Evolutionary conservation across 257 asterid species (phyloP).

Genomic region (Gentiana dahurica): DNA sequence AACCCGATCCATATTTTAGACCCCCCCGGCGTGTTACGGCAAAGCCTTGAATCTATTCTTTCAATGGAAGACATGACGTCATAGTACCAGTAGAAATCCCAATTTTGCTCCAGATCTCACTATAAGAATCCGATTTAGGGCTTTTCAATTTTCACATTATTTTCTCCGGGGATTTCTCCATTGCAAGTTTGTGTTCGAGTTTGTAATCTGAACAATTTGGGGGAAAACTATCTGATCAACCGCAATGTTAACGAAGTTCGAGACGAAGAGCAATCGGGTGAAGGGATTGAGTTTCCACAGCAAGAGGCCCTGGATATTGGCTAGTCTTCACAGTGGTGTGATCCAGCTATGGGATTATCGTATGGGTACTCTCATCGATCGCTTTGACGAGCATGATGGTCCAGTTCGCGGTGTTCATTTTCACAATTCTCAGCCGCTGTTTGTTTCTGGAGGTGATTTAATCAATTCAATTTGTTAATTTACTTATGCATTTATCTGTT

Average conservation of each 20-base stretch:
- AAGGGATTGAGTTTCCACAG: conserved; percentile 14
- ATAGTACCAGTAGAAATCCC: no score
- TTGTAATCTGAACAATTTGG: no score
- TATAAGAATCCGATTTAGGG: no score
- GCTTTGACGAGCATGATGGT: conserved; percentile 1
- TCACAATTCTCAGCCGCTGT: conserved; percentile 79
- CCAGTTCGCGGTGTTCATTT: conserved; percentile 24
- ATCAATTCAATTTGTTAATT: neutral
- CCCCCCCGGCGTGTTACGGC: no score
- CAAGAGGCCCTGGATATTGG: conserved; percentile 13
- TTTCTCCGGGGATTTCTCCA: no score
- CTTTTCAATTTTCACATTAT: no score
- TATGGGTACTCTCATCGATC: conserved; percentile 11
- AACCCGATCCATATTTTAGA: no score
- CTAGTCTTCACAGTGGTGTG: conserved; percentile 13
- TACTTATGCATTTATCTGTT: neutral
- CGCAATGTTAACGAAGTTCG: conserved; percentile 11
- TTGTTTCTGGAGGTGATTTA: neutral
- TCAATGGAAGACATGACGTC: no score
- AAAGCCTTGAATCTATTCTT: no score
- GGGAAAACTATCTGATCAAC: no score
- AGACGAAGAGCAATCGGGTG: conserved; percentile 8
- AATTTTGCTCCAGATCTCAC: no score
- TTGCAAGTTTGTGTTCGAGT: no score
- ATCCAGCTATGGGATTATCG: conserved; percentile 14